A percentile compares a stretch with the other conserved stretches of the same genome.
These are phyloP conservation scores for Ulmus americana DNA, from an alignment of 331 rosid genomes.

Conservation along the genomic window DNA sequence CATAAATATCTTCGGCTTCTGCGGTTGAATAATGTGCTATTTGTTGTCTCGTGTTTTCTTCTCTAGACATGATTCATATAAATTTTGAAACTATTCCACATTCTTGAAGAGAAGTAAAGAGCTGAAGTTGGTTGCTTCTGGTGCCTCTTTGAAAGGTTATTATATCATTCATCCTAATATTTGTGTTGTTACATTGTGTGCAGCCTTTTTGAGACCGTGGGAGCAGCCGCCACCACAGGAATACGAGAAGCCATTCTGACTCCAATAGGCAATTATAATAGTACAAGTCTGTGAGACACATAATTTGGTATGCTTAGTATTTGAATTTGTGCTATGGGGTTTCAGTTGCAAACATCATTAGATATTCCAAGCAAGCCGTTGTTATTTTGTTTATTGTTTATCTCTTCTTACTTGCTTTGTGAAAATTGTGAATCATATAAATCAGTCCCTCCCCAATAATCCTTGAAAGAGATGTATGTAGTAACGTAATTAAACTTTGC, in stretches of 20 bases:
- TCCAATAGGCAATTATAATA: constrained; percentile 4
- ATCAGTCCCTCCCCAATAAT: no score
- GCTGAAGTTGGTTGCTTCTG: background rate
- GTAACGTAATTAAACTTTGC: no score
- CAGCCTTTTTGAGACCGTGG: constrained; percentile 72
- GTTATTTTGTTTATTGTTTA: constrained; percentile 17
- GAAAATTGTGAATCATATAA: no score
- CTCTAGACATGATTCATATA: background rate
- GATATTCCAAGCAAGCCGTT: constrained; percentile 12
- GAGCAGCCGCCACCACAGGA: constrained; percentile 78
- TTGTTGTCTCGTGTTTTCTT: constrained; percentile 4
- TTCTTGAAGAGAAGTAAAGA: background rate
- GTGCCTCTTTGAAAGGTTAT: background rate
- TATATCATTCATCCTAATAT: background rate
- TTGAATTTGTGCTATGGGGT: constrained; percentile 24
- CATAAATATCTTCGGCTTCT: constrained; percentile 19
- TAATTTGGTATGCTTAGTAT: constrained; percentile 37
- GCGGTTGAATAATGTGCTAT: constrained; percentile 18
- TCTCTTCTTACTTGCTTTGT: background rate
- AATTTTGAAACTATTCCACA: background rate
- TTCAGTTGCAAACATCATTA: constrained; percentile 19
- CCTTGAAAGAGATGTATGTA: no score
- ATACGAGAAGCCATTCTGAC: constrained; percentile 68
- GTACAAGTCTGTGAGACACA: constrained; percentile 19
- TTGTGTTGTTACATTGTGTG: constrained; percentile 7